Percentiles rank a stretch among this genome's conserved stretches.
Conservation (phyloP, 805 yeast genomes). For the Pichia californica region DNA sequence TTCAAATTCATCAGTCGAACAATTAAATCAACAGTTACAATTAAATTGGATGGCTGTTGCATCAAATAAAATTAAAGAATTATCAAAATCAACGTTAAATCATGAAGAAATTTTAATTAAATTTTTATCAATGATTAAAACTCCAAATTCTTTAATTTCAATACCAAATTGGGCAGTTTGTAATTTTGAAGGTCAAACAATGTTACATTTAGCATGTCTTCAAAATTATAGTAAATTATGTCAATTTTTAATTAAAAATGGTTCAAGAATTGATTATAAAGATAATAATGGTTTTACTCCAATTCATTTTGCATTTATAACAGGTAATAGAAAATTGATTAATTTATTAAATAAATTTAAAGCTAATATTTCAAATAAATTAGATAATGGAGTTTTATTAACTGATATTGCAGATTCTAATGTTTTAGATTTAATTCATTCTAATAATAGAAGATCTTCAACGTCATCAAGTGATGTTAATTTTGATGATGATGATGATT, state of each 20-base stretch:
- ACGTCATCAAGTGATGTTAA: conserved; percentile 6
- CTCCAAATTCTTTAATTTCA: conserved; percentile 53
- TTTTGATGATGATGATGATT: conserved; percentile 5
- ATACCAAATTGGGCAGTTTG: conserved; percentile 76
- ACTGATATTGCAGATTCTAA: conserved; percentile 37
- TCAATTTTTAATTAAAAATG: conserved; percentile 55
- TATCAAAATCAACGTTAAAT: conserved; percentile 37
- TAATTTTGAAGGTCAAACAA: conserved; percentile 77
- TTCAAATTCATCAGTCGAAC: conserved; percentile 11
- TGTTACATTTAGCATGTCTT: conserved; percentile 78
- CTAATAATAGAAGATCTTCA: conserved; percentile 10
- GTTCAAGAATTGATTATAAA: conserved; percentile 59
- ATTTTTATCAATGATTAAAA: conserved; percentile 52
- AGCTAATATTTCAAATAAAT: conserved; percentile 47
- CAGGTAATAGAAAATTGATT: conserved; percentile 66
- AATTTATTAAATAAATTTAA: conserved; percentile 55
- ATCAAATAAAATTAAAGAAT: conserved; percentile 41
- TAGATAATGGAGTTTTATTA: conserved; percentile 43
- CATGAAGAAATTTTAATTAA: conserved; percentile 45
- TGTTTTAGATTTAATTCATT: conserved; percentile 29
- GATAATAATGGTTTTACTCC: conserved; percentile 86
- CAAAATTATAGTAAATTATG: conserved; percentile 63
- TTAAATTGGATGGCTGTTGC: conserved; percentile 46
- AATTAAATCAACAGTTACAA: conserved; percentile 14
- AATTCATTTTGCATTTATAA: conserved; percentile 75